Conservation (phyloP, 1,139 yeast genomes). For the Taphrina confusa region DNA sequence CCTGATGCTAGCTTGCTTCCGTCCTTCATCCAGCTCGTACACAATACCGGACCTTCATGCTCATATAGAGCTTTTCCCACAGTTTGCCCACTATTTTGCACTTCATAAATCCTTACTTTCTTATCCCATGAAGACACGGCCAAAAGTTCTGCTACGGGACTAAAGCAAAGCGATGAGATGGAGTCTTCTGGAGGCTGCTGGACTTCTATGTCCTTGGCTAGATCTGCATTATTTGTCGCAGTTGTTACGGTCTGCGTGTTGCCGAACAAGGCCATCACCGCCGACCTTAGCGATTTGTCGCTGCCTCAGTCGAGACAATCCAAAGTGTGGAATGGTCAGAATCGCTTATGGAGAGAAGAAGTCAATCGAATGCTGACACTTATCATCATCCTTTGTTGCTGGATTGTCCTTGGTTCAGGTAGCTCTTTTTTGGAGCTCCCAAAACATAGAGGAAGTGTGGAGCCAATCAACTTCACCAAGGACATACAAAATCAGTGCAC, state of each 20-base stretch:
- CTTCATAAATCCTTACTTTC: constrained; percentile 89
- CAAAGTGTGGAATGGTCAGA: too few relatives aligned
- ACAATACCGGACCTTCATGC: constrained; percentile 84
- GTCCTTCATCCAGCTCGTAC: constrained; percentile 79
- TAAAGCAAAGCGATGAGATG: constrained; percentile 79
- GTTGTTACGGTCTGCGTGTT: not conserved
- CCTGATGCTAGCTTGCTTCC: constrained; percentile 89
- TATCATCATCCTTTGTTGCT: too few relatives aligned
- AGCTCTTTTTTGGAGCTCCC: too few relatives aligned
- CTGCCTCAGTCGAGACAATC: too few relatives aligned
- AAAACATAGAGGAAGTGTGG: too few relatives aligned
- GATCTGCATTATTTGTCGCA: constrained; percentile 42
- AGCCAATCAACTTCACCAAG: too few relatives aligned
- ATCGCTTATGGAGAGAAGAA: too few relatives aligned
- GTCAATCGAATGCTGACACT: too few relatives aligned
- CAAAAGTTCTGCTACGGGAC: constrained; percentile 83
- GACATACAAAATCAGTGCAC: too few relatives aligned
- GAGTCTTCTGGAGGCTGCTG: constrained; percentile 80
- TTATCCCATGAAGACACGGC: constrained; percentile 94
- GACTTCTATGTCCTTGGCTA: constrained; percentile 33
- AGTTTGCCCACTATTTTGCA: constrained; percentile 65
- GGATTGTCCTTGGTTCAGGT: too few relatives aligned
- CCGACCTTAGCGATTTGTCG: too few relatives aligned
- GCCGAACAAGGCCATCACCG: not conserved
- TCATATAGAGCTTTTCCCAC: constrained; percentile 89